Base-by-base conservation (phyloP, 2,329 filamentous ascomycete genomes). In the Hypoxylon sp. region DNA sequence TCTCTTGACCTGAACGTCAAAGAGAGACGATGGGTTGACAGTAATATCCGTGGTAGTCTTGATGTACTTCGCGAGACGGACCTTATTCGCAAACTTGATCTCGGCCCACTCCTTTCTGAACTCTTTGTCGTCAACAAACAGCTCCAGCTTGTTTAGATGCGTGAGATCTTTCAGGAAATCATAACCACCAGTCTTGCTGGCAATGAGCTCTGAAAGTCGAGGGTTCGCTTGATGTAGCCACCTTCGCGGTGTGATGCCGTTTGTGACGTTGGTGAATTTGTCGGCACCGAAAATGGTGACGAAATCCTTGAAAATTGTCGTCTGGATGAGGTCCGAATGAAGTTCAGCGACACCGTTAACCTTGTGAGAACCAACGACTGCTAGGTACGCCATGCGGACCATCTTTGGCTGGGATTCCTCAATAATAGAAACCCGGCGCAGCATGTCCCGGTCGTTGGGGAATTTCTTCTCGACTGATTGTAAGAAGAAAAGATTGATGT, bases 221-320 rank as follows among this genome's bases (percentile, higher is more conserved):
- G 95, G 96, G 79, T 99, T 99, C 67, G 96, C 96, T 81, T 99
- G 96, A 83, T 99, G 94, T 63, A 99, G 85, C 96, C 96, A 99
- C 78, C 96, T 89, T 75, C 96, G 89, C 10, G 96, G 96, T 0
- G 96, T 99, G 78, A 99, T 97, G 65, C 96, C 96, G 79, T 99
- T 99, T 71, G 96, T 99, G 71, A 99, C 95, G 75, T 99, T 99
- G 63, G 93, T 97, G 81, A 99, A 99, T 81, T 98, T 98, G 86
- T 99, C 96, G 0, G 91, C 91, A 2, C 96, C 96, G 75, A 96
- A 99, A 71, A 99, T 93, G 74, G 89, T 87, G 65, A 99, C 95
- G 80, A 99, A 99, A 80, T 99, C 96, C 81, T 96, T 98, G 89
- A 99, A 98, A 74, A 99, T 97, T n/a, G 96, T 99, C 0, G 94